These are phyloP conservation scores for Wilcoxina mikolae DNA, from an alignment of 495 filamentous ascomycete genomes.

Conservation along the genomic window DNA sequence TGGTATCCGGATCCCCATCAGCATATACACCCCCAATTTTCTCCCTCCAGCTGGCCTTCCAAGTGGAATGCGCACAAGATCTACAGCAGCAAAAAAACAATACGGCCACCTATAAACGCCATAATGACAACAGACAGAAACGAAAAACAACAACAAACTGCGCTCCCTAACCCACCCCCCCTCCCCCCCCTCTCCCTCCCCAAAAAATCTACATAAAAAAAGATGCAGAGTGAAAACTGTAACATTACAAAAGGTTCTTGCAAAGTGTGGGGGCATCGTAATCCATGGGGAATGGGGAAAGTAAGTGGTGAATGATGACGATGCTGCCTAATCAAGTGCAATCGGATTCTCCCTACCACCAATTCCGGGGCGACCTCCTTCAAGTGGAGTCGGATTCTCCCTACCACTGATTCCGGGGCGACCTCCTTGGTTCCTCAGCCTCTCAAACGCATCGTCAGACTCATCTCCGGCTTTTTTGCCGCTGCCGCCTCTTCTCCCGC, in stretches of 20 bases:
- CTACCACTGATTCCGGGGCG: background rate
- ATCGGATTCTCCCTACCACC: slow-evolving; percentile 2
- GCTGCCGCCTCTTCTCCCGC: background rate
- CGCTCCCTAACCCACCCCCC: background rate
- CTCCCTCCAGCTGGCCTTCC: no score
- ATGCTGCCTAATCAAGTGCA: slow-evolving; percentile 3
- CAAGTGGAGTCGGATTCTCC: no score
- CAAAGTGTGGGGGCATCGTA: no score
- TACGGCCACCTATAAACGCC: no score
- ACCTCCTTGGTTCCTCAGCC: background rate
- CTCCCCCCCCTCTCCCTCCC: background rate
- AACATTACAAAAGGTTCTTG: no score
- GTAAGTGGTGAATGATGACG: no score
- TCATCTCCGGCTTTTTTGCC: background rate
- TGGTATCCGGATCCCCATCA: no score
- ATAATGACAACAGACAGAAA: background rate
- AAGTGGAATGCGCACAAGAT: no score
- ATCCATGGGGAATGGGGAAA: no score
- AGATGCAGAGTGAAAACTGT: no score
- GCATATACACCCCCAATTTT: no score
- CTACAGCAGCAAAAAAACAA: no score
- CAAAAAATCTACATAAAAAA: background rate
- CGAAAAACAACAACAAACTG: background rate
- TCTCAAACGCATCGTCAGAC: slow-evolving; percentile 1
- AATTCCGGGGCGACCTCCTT: background rate